phyloP scores from a whole-genome alignment of 495 filamentous ascomycete species.

The Schizothecium vesticola region DNA sequence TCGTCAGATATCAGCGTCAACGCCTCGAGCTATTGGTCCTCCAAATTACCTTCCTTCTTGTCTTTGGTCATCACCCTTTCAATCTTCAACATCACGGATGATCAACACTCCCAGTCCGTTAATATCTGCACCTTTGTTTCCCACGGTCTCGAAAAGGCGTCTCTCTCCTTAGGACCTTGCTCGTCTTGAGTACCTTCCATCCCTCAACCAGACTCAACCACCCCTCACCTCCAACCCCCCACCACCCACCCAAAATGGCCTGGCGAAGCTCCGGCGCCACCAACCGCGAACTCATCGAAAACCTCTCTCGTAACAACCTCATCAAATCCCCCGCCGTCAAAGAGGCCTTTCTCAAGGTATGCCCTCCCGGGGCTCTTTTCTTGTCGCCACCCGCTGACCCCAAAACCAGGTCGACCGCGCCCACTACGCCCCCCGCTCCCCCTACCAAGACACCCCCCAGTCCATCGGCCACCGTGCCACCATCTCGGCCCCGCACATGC shows the following conservation, averaged over 20 bases:
- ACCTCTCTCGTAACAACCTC: conserved; percentile 64
- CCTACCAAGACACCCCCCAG: conserved; percentile 91
- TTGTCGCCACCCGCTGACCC: too few relatives aligned
- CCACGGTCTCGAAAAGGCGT: too few relatives aligned
- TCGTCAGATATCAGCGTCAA: not conserved
- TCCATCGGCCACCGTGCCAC: conserved; percentile 82
- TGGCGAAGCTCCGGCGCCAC: conserved; percentile 79
- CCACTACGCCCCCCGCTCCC: conserved; percentile 61
- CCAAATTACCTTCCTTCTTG: not conserved
- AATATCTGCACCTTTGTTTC: not conserved
- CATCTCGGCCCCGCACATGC: conserved; percentile 97
- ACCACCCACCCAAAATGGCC: conserved; percentile 57
- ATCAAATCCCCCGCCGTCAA: conserved; percentile 68
- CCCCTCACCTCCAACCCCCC: not conserved
- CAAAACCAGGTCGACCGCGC: conserved; percentile 73
- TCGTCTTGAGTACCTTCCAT: not conserved
- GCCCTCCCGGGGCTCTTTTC: too few relatives aligned
- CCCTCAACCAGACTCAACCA: not conserved
- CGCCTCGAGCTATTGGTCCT: not conserved
- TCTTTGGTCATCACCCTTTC: not conserved
- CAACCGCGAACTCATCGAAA: conserved; percentile 74
- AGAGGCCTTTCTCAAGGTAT: conserved; percentile 70
- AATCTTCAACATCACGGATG: not conserved
- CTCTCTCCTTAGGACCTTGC: too few relatives aligned
- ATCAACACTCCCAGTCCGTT: too few relatives aligned